Base-by-base conservation (phyloP, 169 alveolate species). In the Plasmodium blacklocki region DNA sequence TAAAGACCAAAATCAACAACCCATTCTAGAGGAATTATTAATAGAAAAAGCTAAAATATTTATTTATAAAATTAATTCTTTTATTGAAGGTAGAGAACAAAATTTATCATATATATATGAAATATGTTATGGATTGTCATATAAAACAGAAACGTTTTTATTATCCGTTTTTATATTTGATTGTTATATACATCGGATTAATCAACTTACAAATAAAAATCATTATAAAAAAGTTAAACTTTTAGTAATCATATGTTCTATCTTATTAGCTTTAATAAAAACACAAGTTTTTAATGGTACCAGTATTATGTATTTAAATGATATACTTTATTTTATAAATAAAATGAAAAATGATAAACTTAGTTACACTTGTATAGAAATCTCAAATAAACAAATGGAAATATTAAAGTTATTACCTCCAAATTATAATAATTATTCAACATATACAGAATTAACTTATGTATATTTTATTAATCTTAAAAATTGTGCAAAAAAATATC, bases 381-480 rank as follows among this genome's bases (percentile, higher is more conserved):
- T 78, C 18, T 68, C 89, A 1, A 78, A 78, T 70, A 78, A 78
- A 9, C 89, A 78, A 23, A 78, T 78, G 89, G 89, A 78, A 52
- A 78, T 78, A 11, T 50, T 78, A 32, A 78, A 78, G 54, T 64
- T 78, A 26, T 59, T 78, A 29, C 89, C 89, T 43, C 32, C 56
- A 23, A 78, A 78, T 66, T 78, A 78, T 66, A 78, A 78, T 59
- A 78, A 78, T 29, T 78, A 78, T 78, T 78, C 78, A 67, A 64
- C 89, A 7, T 78, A 78, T 56, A 49, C 89, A n/a, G 89, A 78
- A 32, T 70, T 78, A 56, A 78, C 80, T 5, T 64, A 78, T 78
- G 89, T 78, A 21, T 78, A 78, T 66, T 78, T 78, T 49, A 78
- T 78, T 32, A 78, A 78, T 78, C 67, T 78, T 50, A 78, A 78